These are phyloP conservation scores for Xylaria sp. DNA, from an alignment of 2,329 filamentous ascomycete species.

Conservation along the genomic window DNA sequence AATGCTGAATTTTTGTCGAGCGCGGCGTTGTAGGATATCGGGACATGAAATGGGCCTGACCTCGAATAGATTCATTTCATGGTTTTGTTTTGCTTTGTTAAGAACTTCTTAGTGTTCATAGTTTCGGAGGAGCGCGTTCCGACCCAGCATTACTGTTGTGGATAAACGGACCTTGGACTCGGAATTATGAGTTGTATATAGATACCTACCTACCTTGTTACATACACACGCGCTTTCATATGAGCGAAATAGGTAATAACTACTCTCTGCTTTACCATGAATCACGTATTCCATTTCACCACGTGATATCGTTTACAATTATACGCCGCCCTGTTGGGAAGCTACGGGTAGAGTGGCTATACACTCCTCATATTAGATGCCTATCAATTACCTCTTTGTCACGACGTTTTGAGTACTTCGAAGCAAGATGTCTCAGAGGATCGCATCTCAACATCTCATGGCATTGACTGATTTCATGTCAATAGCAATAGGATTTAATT, in stretches of 20 bases:
- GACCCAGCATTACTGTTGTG: background rate
- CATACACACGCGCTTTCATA: background rate
- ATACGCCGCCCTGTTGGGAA: no score
- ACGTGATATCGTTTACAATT: background rate
- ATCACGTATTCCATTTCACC: background rate
- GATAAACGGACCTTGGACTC: background rate
- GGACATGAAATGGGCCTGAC: slow-evolving; percentile 23
- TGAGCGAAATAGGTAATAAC: background rate
- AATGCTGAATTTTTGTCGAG: background rate
- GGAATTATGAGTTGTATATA: slow-evolving; percentile 3
- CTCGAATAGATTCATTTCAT: slow-evolving; percentile 16
- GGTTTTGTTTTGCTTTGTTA: background rate
- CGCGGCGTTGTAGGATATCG: slow-evolving; percentile 27
- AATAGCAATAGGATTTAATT: background rate
- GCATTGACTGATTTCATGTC: no score
- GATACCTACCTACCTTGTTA: background rate
- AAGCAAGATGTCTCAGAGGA: no score
- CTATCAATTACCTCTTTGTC: no score
- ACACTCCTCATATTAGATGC: no score
- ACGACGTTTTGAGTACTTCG: no score
- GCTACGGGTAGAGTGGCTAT: no score
- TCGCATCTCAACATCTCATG: no score
- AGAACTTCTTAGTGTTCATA: background rate
- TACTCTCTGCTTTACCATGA: background rate
- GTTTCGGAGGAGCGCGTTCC: background rate